Base-by-base conservation (phyloP, 352 stramenopile genomes). In the Halophytophthora polymorphica region DNA sequence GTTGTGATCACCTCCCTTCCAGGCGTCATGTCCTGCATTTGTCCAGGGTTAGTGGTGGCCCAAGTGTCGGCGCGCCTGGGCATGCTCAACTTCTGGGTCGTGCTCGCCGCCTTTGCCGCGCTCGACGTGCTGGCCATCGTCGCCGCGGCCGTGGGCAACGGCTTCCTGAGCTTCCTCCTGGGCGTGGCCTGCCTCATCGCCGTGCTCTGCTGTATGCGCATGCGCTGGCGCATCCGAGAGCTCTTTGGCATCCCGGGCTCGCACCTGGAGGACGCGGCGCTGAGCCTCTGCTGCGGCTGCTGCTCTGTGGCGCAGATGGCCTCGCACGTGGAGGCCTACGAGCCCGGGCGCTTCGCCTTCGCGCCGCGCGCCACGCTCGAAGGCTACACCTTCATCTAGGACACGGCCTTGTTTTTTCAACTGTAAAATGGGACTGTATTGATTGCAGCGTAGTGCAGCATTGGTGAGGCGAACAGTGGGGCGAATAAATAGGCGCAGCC, bases 281-380 rank as follows among this genome's bases (percentile, higher is more conserved):
- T 62, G 56, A 69, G 70, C 38, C 53, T 67, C 28, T 91, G 64
- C 61, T 91, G 81, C 56, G 73, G 71, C 50, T 88, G 70, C 65
- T 91, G 81, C 65, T 86, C 78, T 1, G 69, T 90, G 45, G 81
- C 81, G 10, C 81, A 91, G 58, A 87, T 90, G 74, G 82, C 78
- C 10, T 84, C 78, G 18, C 76, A 92, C 54, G 78, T 92, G 50
- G 74, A 89, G 60, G 84, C 78, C 45, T 92, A 90, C 56, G 72
- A 87, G 63, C 82, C 78, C 1, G 82, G 78, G 23, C 48, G 50
- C 22, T 86, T 80, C 50, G 45, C 67, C 10, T 89, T 92, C 29
- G 52, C 64, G 11, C 77, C 81, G 17, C 81, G 73, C 34, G 64
- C 74, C 15, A 91, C 81, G 34, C 76, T 91, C 5, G 64, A 77